Evolutionary conservation across 2,329 filamentous ascomycete species (phyloP).

Genomic region (Xenosphaeropsis pyriputrescens): DNA sequence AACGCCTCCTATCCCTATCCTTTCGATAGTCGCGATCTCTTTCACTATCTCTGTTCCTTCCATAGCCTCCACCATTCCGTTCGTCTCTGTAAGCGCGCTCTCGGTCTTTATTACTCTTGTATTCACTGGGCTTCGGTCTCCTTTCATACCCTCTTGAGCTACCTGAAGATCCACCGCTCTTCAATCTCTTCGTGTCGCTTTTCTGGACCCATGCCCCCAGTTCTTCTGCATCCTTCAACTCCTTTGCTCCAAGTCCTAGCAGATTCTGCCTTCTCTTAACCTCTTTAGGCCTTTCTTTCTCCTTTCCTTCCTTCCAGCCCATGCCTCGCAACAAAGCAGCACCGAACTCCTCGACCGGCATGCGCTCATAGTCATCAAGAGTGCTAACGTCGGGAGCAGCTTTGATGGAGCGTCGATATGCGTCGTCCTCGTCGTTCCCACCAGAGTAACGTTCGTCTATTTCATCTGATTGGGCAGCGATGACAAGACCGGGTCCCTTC

Average conservation of each 20-base stretch:
- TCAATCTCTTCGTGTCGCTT: constrained; percentile 35
- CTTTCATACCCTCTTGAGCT: constrained; percentile 31
- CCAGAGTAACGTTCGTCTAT: constrained; percentile 9
- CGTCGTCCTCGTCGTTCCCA: constrained; percentile 43
- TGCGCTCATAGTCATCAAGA: constrained; percentile 71
- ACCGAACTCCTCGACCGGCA: constrained; percentile 91
- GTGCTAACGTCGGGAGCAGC: constrained; percentile 62
- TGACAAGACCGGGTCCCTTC: constrained; percentile 33
- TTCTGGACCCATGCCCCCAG: constrained; percentile 70
- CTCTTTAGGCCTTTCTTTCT: constrained; percentile 44
- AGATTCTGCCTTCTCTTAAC: constrained; percentile 63
- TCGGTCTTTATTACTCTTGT: constrained; percentile 25
- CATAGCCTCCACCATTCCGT: constrained; percentile 19
- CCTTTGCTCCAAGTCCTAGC: constrained; percentile 79
- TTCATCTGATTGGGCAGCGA: constrained; percentile 19
- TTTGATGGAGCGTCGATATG: constrained; percentile 55
- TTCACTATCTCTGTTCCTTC: constrained; percentile 13
- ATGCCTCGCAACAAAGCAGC: constrained; percentile 81
- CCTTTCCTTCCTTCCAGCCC: constrained; percentile 67
- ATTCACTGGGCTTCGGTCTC: constrained; percentile 16
- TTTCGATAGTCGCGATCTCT: constrained; percentile 8
- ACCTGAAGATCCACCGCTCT: constrained; percentile 17
- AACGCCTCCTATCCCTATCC: constrained; percentile 8
- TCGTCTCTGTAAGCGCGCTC: constrained; percentile 11
- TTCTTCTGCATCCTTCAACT: constrained; percentile 56